Conservation (phyloP, 139 green algal species). For the Chlorella sp. region DNA sequence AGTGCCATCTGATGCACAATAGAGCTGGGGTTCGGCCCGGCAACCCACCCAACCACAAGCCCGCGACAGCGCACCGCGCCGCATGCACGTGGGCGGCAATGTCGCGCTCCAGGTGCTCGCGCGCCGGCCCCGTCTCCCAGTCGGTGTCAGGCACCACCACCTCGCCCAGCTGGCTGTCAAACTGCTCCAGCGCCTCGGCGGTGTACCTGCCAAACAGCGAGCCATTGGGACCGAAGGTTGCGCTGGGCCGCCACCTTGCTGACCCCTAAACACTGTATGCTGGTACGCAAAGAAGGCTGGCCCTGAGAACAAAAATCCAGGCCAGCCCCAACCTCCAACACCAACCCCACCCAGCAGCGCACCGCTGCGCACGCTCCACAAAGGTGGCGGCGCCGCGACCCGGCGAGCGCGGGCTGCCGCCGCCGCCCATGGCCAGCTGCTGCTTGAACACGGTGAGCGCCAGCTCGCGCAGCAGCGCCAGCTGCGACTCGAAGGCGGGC, state of each 20-base stretch:
- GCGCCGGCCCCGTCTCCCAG: constrained; percentile 33
- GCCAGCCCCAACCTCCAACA: background rate
- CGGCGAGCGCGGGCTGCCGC: background rate
- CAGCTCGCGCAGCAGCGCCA: constrained; percentile 49
- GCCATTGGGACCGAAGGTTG: no score
- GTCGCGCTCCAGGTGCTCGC: constrained; percentile 15
- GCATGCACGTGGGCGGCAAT: constrained; percentile 29
- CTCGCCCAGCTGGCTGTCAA: constrained; percentile 34
- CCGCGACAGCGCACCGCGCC: background rate
- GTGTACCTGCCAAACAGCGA: constrained; percentile 31
- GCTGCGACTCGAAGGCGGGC: constrained; percentile 61
- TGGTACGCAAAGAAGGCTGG: no score
- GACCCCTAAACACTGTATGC: no score
- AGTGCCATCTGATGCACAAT: background rate
- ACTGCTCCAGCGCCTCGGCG: constrained; percentile 38
- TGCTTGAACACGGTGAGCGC: constrained; percentile 52
- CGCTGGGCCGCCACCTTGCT: background rate
- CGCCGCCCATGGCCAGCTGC: constrained; percentile 25
- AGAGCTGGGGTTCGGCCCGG: no score
- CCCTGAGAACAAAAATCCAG: no score
- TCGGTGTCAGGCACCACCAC: constrained; percentile 34
- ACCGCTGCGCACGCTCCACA: constrained; percentile 29
- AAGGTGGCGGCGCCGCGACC: constrained; percentile 16
- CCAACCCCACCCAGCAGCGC: background rate
- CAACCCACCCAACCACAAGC: no score